Conservation (phyloP, 192 early-diverging fungal species). For the Podila clonocystis region DNA sequence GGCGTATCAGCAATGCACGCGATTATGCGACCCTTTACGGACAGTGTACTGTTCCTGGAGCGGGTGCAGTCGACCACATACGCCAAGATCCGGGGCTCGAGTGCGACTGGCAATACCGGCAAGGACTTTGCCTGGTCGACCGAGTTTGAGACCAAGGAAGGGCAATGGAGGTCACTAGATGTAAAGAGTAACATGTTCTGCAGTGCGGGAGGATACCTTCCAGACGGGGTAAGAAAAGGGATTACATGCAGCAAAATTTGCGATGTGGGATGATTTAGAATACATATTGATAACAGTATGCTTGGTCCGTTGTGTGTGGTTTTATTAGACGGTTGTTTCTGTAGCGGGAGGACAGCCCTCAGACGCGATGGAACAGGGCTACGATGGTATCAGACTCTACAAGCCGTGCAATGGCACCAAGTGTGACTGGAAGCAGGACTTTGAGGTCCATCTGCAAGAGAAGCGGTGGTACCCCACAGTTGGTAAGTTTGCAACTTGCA, state of each 20-base stretch:
- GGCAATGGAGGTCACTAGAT: slow-evolving; percentile 27
- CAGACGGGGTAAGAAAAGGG: slow-evolving; percentile 27
- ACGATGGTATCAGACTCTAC: slow-evolving; percentile 56
- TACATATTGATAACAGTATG: not conserved
- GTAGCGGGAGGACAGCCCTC: slow-evolving; percentile 40
- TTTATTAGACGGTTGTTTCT: slow-evolving; percentile 27
- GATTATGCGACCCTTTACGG: slow-evolving; percentile 32
- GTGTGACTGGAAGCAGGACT: slow-evolving; percentile 57
- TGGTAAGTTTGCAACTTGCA: slow-evolving; percentile 11
- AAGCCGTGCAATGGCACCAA: slow-evolving; percentile 50
- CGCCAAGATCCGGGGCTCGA: slow-evolving; percentile 23
- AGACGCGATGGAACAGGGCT: slow-evolving; percentile 25
- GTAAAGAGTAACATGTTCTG: slow-evolving; percentile 50
- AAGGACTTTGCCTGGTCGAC: slow-evolving; percentile 44
- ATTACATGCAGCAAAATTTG: too few species aligned
- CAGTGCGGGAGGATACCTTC: slow-evolving; percentile 48
- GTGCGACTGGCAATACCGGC: slow-evolving; percentile 24
- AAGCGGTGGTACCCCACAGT: slow-evolving; percentile 65
- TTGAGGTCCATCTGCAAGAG: slow-evolving; percentile 46
- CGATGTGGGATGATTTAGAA: too few species aligned
- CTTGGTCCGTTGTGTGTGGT: not conserved
- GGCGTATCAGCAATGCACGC: slow-evolving; percentile 52
- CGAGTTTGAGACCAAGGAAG: slow-evolving; percentile 35
- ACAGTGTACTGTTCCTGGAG: slow-evolving; percentile 45
- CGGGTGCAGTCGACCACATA: slow-evolving; percentile 32